Percentiles rank a stretch among this genome's conserved stretches.
These are phyloP conservation scores for Rubus idaeus DNA, from an alignment of 306 rosid species.

Conservation along the genomic window DNA sequence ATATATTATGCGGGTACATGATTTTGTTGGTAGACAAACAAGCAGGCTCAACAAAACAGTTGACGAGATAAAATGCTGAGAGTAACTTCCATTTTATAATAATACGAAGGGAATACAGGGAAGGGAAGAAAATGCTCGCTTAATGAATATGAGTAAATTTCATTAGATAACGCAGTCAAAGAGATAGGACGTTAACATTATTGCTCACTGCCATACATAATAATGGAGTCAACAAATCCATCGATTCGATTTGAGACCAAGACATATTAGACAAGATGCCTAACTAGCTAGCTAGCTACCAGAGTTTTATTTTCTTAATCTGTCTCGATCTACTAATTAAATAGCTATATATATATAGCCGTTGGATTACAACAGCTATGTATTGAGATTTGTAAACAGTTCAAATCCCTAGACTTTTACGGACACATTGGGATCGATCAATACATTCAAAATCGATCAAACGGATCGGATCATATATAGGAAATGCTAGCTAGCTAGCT, in stretches of 20 bases:
- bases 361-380: conserved; percentile 4
- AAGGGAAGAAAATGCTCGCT: too few relatives aligned
- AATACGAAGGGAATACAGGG: too few relatives aligned
- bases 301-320: not conserved
- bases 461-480: too few relatives aligned
- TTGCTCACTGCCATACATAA: not conserved
- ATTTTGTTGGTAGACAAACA: too few relatives aligned
- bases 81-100: too few relatives aligned
- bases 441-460: too few relatives aligned
- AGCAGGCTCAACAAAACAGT: too few relatives aligned
- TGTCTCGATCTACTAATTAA: not conserved
- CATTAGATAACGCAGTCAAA: not conserved
- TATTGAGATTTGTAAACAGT: conserved; percentile 35
- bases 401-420: conserved; percentile 32
- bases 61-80: too few relatives aligned
- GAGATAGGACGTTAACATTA: not conserved
- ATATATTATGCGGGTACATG: too few relatives aligned
- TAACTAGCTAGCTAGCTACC: not conserved
- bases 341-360: not conserved
- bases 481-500: too few relatives aligned
- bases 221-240: not conserved
- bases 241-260: not conserved
- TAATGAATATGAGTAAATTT: too few relatives aligned
- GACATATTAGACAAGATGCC: not conserved
- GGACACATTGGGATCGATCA: conserved; percentile 22